phyloP scores from a whole-genome alignment of 2,329 filamentous ascomycete species.

The Arthrocladium fulminans region DNA sequence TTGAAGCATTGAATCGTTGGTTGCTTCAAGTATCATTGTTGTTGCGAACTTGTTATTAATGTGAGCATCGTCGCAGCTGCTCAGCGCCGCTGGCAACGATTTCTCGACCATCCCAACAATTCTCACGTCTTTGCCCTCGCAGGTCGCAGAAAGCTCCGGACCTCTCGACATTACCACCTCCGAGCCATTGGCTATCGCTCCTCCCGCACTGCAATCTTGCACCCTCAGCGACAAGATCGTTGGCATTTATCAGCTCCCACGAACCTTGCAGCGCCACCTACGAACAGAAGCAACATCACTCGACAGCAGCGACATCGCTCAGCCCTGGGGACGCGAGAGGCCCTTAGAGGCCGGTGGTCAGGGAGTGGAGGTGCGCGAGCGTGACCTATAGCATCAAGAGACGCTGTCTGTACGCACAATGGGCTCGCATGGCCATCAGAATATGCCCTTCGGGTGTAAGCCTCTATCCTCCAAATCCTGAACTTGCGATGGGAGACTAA shows the following conservation, averaged over 20 bases:
- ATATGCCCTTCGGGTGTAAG: slow-evolving; percentile 23
- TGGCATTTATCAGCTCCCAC: background rate
- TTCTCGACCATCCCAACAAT: slow-evolving; percentile 16
- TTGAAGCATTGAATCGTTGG: background rate
- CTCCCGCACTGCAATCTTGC: background rate
- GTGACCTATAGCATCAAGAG: background rate
- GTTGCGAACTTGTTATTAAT: background rate
- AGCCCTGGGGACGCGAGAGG: background rate
- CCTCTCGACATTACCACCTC: background rate
- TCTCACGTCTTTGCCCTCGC: slow-evolving; percentile 2
- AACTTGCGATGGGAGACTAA: background rate
- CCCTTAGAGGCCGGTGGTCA: slow-evolving; percentile 3
- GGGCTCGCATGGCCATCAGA: slow-evolving; percentile 23
- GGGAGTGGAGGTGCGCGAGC: background rate
- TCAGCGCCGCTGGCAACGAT: background rate
- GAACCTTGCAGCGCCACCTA: too few species aligned
- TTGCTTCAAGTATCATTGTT: background rate
- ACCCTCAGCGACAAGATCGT: background rate
- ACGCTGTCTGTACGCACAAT: slow-evolving; percentile 23
- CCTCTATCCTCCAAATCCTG: background rate
- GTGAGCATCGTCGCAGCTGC: background rate
- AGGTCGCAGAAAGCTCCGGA: background rate
- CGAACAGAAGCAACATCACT: too few species aligned
- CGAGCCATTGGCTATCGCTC: background rate
- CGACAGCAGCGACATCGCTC: background rate